These are phyloP conservation scores for Cardiospermum halicacabum DNA, from an alignment of 345 rosid species.

Conservation along the genomic window DNA sequence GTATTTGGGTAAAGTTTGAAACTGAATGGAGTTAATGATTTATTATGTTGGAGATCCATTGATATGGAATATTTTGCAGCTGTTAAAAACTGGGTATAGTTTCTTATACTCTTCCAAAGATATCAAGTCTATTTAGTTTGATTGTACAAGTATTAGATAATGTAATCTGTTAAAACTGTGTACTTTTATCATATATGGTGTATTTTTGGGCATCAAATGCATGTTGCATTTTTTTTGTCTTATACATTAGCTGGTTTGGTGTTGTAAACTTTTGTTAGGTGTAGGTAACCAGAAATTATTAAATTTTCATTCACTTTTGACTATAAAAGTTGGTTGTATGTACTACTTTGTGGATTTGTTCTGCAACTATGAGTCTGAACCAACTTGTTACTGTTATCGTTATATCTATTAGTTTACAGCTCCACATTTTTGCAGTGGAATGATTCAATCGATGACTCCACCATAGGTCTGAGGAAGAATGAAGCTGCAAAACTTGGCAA, in stretches of 20 bases:
- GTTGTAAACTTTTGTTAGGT: not conserved
- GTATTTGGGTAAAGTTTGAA: not conserved
- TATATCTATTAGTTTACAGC: not conserved
- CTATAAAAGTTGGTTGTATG: not conserved
- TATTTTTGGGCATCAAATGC: not conserved
- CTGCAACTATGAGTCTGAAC: not conserved
- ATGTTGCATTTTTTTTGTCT: not conserved
- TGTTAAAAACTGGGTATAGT: not conserved
- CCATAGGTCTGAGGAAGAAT: conserved; percentile 25
- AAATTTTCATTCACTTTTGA: not conserved
- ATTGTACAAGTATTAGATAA: not conserved
- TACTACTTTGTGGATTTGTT: not conserved
- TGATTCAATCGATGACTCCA: conserved; percentile 34
- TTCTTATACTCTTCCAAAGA: not conserved
- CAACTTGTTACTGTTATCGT: not conserved
- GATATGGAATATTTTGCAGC: not conserved
- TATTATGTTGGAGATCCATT: not conserved
- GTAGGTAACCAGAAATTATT: not conserved
- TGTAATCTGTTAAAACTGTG: not conserved
- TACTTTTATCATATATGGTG: not conserved
- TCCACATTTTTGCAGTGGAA: conserved; percentile 38
- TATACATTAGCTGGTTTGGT: not conserved
- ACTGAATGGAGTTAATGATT: not conserved
- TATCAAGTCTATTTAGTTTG: not conserved
- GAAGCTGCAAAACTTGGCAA: conserved; percentile 6